Evolutionary conservation across 441 rosid genomes (phyloP).

Genomic region (Lepidium campestre): DNA sequence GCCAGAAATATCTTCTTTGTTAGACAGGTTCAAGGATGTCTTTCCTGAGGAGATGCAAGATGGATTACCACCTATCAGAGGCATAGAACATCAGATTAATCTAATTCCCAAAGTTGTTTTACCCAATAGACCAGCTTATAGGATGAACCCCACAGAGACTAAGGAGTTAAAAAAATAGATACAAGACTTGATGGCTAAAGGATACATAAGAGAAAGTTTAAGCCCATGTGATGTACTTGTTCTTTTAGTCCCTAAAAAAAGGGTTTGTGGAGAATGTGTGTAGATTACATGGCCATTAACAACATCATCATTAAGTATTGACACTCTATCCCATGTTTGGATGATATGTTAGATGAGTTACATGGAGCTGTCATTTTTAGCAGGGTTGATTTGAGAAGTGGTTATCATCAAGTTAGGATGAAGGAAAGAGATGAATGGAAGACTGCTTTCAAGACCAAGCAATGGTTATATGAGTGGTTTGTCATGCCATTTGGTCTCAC

Average conservation of each 20-base stretch:
- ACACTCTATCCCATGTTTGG: background rate
- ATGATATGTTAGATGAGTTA: background rate
- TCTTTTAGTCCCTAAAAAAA: too few species aligned
- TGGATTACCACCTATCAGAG: background rate
- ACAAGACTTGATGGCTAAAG: background rate
- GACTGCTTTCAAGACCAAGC: background rate
- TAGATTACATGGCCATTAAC: too few species aligned
- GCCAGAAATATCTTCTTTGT: background rate
- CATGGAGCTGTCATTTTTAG: too few species aligned
- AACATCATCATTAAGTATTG: too few species aligned
- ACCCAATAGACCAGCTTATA: background rate
- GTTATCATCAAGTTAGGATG: background rate
- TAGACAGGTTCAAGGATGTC: background rate
- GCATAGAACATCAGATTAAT: background rate
- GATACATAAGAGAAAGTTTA: background rate
- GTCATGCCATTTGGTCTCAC: background rate
- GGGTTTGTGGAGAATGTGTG: too few species aligned
- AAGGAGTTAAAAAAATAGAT: background rate
- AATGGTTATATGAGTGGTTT: background rate
- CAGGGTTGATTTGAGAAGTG: too few species aligned
- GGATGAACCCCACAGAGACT: background rate
- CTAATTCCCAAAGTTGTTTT: background rate
- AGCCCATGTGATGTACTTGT: background rate
- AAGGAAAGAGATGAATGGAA: background rate
- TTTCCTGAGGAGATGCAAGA: background rate